Percentiles rank a stretch among this genome's conserved stretches.
These are phyloP conservation scores for Seiridium unicorne DNA, from an alignment of 2,329 filamentous ascomycete species.

Conservation along the genomic window DNA sequence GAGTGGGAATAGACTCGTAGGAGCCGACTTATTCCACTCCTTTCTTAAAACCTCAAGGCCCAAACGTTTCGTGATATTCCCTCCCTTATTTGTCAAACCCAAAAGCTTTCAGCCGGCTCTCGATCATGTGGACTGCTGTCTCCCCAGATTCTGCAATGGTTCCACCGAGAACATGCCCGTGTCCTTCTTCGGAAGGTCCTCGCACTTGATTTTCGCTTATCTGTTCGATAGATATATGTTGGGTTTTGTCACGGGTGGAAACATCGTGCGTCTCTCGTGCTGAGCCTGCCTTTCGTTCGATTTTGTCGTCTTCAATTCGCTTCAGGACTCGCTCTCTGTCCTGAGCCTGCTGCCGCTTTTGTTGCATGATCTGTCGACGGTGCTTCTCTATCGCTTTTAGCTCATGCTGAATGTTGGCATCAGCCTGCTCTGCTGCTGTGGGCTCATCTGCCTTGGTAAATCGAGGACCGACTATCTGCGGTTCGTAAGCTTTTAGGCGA, in stretches of 20 bases:
- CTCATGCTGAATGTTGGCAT: slow-evolving; percentile 2
- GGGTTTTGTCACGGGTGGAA: background rate
- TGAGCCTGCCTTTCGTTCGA: background rate
- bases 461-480: background rate
- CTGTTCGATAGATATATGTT: no score
- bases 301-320: slow-evolving; percentile 16
- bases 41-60: no score
- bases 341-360: background rate
- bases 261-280: background rate
- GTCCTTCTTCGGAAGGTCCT: no score
- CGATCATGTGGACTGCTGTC: no score
- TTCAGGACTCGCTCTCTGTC: background rate
- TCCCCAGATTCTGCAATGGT: no score
- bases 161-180: no score
- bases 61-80: no score
- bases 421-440: background rate
- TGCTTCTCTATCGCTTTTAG: slow-evolving; percentile 13
- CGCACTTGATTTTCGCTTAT: no score
- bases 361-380: background rate
- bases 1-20: no score
- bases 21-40: no score
- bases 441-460: background rate
- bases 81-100: no score
- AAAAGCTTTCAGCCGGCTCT: no score
- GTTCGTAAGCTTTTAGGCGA: background rate